Evolutionary conservation across 495 filamentous ascomycete species (phyloP), one percentile per base, ranked within the genome.

Genomic region (Podospora pseudoanserina): DNA sequence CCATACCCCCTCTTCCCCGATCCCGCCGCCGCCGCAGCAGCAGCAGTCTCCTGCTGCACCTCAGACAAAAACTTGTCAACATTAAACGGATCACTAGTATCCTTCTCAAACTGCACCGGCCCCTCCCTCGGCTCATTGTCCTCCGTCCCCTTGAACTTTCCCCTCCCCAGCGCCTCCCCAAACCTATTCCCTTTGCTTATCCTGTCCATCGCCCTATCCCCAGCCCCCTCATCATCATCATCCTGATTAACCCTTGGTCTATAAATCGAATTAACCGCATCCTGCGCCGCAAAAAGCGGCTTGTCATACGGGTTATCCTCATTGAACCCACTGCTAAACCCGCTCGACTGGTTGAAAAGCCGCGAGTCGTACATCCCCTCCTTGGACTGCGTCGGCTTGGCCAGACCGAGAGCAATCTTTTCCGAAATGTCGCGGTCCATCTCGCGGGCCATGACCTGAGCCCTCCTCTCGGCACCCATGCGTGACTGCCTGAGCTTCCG

Each of bases 271-370:
- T 87, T 93, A 71, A 97, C 93, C 4, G 94, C 96, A 76, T 99
- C 94, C 79, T 97, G 93, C 64, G 94, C 95, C 13, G 94, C 93
- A 77, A 99, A 99, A 19, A 99, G 81, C 63, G 96, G 95, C 78
- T 97, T 97, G 79, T 98, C 96, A 82, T 98, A 99, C 1, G 88
- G 88, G 72, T 99, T 93, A 76, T 99, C 96, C 78, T 99, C 95
- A 77, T 99, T 99, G 85, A 97, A 94, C 23, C 95, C 96, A 55
- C 79, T 80, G 70, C 89, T 87, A 79, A 99, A 95, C 15, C 94
- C 96, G 72, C 89, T 91, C 20, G 87, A 90, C 80, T 96, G 93
- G 79, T 97, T 97, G 81, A 99, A 99, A 55, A 99, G 80, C 61
- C 95, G 86, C 3, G 92, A 96, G 79, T 99, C 95, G 83, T 92